phyloP scores from a whole-genome alignment of 202 grass and related monocot species.

The Musa balbisiana region DNA sequence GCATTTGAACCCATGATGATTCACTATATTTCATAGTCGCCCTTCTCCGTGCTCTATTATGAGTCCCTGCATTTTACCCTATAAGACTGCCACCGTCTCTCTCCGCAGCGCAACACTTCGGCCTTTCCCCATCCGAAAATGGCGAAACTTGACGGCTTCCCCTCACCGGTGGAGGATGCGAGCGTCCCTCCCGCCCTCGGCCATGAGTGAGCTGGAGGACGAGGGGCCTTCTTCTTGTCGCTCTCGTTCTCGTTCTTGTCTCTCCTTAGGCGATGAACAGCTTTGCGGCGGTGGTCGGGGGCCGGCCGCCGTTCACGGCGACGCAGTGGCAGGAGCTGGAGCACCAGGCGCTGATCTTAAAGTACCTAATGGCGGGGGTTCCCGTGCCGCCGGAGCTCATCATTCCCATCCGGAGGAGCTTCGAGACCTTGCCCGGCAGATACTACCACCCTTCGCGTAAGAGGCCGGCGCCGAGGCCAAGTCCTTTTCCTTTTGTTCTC shows the following conservation, averaged over 20 bases:
- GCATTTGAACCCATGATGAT: no score
- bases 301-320: conserved; percentile 48
- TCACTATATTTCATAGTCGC: neutral
- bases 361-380: conserved; percentile 87
- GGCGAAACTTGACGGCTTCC: neutral
- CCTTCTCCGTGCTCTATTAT: neutral
- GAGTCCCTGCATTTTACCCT: neutral
- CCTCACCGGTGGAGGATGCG: neutral
- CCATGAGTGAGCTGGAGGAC: conserved; percentile 6
- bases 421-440: conserved; percentile 38
- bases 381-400: conserved; percentile 90
- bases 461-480: conserved; percentile 26
- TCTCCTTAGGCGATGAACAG: neutral
- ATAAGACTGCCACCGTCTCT: neutral
- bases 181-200: neutral
- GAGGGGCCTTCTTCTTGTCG: neutral
- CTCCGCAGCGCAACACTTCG: neutral
- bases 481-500: neutral
- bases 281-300: neutral
- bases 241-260: neutral
- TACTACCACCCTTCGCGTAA: conserved; percentile 31
- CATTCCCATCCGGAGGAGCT: conserved; percentile 60
- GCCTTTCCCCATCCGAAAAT: neutral
- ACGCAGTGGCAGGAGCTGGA: conserved; percentile 94
- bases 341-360: conserved; percentile 94